Percentiles rank a stretch among this genome's conserved stretches.
Conservation (phyloP, 495 filamentous ascomycete species). For the Emericellopsis terricola region DNA sequence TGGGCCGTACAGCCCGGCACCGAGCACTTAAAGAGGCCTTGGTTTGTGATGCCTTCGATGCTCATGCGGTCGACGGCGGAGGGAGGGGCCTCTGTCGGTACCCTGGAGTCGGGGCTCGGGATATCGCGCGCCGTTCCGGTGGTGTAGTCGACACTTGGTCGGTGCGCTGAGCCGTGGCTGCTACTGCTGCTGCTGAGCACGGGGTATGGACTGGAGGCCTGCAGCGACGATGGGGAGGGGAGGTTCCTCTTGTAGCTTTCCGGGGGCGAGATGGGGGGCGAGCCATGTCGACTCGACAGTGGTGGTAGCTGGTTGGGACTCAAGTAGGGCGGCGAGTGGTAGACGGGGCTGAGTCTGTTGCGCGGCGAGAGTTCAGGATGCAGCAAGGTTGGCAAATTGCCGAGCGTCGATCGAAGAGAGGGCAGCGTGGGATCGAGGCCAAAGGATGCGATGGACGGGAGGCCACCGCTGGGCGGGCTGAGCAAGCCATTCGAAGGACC, state of each 20-base stretch:
- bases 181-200: no score
- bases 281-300: constrained; percentile 10
- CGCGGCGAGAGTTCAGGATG: no score
- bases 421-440: not conserved
- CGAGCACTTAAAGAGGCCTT: constrained; percentile 29
- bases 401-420: not conserved
- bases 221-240: constrained; percentile 12
- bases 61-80: constrained; percentile 16
- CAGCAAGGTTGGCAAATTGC: no score
- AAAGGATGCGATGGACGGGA: not conserved
- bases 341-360: no score
- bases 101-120: not conserved
- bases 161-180: constrained; percentile 7
- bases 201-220: constrained; percentile 10
- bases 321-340: no score
- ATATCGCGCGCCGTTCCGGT: constrained; percentile 6
- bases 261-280: constrained; percentile 23
- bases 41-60: constrained; percentile 16
- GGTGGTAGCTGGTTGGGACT: not conserved
- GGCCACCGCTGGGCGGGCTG: not conserved
- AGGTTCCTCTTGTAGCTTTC: constrained; percentile 13
- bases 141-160: constrained; percentile 9
- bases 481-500: no score
- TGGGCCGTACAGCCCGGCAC: constrained; percentile 57
- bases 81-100: constrained; percentile 6